A percentile compares a stretch with the other conserved stretches of the same genome.
Conservation (phyloP, 2,329 filamentous ascomycete species). For the Aspergillus ustus region DNA sequence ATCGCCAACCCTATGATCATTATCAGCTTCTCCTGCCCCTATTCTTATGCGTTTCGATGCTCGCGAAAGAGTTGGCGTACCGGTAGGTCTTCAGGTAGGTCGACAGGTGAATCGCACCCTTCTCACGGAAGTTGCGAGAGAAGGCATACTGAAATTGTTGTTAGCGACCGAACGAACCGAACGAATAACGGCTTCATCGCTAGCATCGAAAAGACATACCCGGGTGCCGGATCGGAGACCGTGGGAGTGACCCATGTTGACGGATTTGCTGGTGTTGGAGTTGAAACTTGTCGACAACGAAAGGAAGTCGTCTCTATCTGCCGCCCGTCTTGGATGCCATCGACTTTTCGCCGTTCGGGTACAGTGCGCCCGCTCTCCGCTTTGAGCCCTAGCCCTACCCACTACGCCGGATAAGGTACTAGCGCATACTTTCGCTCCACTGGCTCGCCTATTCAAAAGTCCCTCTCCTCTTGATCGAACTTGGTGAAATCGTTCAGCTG, state of each 20-base stretch:
- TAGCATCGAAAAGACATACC: conserved; percentile 57
- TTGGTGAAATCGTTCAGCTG: conserved; percentile 30
- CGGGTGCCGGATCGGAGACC: conserved; percentile 87
- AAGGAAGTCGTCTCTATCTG: conserved; percentile 31
- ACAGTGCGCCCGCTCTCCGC: conserved; percentile 32
- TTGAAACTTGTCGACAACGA: conserved; percentile 45
- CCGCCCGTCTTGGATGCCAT: conserved; percentile 29
- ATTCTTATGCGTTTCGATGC: conserved; percentile 20
- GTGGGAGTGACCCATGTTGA: conserved; percentile 83
- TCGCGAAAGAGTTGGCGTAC: conserved; percentile 52
- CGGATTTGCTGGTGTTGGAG: conserved; percentile 53
- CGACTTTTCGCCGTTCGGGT: conserved; percentile 24
- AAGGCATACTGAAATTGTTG: conserved; percentile 75
- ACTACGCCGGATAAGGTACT: conserved; percentile 24
- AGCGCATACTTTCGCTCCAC: conserved; percentile 17
- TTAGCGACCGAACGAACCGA: conserved; percentile 24
- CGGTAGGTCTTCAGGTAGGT: conserved; percentile 96
- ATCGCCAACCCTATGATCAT: conserved; percentile 77
- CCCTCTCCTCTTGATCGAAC: conserved; percentile 24
- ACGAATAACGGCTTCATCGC: conserved; percentile 5
- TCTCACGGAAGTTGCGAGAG: conserved; percentile 90
- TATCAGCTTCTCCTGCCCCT: conserved; percentile 51
- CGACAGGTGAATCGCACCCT: conserved; percentile 89
- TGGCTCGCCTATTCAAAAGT: conserved; percentile 29
- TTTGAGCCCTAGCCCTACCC: conserved; percentile 28